Evolutionary conservation across 2,329 filamentous ascomycete genomes (phyloP), one percentile per base, ranked within the genome.

Genomic region (Colletotrichum sp.): DNA sequence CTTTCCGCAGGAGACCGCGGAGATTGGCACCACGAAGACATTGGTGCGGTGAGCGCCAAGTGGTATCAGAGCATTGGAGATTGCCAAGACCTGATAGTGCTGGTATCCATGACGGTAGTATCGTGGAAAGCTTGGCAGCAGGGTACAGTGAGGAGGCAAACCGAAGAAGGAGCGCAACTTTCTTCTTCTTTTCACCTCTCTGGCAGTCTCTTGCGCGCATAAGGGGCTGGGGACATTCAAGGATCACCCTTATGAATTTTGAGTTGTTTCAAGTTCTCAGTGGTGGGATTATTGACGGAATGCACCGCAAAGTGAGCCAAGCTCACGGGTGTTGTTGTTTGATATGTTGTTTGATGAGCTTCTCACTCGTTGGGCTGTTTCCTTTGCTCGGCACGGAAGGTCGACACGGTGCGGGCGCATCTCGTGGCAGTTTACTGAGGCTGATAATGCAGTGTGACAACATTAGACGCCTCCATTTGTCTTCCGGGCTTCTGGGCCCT

Each of bases 81-180:
- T 8, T 49, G 72, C 72, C 67, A 71, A 75, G 72, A 13, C 59
- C 60, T 16, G 16, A 3, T 63, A 36, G 52, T 57, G 55, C 57
- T 71, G 49, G 44, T n/a, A 60, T 62, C 49, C 67, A 65, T 66
- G 44, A 32, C 4, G 34, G 34, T 62, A 36, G 52, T 30, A 36
- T 71, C 34, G 60, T 52, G 34, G 18, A 24, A 71, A 66, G 59
- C 72, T 75, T 66, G 72, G 72, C 72, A 8, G 34, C 72, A 74
- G 60, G 72, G 72, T 55, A 59, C 6, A 10, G n/a, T 21, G 30
- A 65, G 21, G n/a, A 36, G 44, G 36, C 28, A 32, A 55, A 24
- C 21, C 32, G 3, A 64, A 16, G 44, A 8, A 16, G 6, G 55
- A 15, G 13, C 9, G 28, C 30, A 2, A 15, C 6, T 26, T 52